Conservation (phyloP, 306 rosid species). For the Myrica gale region DNA sequence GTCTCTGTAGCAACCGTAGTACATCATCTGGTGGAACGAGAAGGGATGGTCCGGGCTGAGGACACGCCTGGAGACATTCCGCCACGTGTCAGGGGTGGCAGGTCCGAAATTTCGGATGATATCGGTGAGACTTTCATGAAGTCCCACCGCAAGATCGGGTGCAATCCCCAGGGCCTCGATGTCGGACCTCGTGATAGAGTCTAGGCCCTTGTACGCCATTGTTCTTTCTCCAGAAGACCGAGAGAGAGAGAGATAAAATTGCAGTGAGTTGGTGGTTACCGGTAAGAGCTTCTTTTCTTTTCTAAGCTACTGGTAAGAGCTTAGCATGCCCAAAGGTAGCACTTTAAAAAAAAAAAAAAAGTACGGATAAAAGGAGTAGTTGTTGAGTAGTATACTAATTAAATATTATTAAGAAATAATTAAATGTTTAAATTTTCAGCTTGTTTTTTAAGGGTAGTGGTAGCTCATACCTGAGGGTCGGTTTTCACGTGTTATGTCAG, state of each 20-base stretch:
- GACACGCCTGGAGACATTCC: constrained; percentile 42
- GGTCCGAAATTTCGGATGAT: constrained; percentile 44
- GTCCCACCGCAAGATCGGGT: constrained; percentile 36
- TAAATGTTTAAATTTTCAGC: too few species aligned
- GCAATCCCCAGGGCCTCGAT: constrained; percentile 60
- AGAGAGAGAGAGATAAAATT: neutral
- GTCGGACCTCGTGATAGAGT: constrained; percentile 50
- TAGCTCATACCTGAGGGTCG: too few species aligned
- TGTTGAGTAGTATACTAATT: too few species aligned
- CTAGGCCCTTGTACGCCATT: constrained; percentile 55
- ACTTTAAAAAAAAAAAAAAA: too few species aligned
- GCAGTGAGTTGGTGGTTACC: neutral
- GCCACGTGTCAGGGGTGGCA: constrained; percentile 73
- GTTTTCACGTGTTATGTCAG: too few species aligned
- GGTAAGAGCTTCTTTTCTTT: too few species aligned
- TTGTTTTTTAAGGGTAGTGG: too few species aligned
- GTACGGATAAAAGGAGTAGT: too few species aligned
- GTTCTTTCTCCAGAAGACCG: neutral
- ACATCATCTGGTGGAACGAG: constrained; percentile 81
- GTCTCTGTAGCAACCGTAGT: constrained; percentile 58
- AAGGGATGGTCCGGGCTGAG: constrained; percentile 78
- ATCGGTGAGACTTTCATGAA: constrained; percentile 48
- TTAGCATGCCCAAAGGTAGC: too few species aligned
- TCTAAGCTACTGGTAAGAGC: too few species aligned
- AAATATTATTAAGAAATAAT: too few species aligned